Evolutionary conservation across 2,329 filamentous ascomycete species (phyloP), one percentile per base, ranked within the genome.

Genomic region (Pseudocercospora cruenta): DNA sequence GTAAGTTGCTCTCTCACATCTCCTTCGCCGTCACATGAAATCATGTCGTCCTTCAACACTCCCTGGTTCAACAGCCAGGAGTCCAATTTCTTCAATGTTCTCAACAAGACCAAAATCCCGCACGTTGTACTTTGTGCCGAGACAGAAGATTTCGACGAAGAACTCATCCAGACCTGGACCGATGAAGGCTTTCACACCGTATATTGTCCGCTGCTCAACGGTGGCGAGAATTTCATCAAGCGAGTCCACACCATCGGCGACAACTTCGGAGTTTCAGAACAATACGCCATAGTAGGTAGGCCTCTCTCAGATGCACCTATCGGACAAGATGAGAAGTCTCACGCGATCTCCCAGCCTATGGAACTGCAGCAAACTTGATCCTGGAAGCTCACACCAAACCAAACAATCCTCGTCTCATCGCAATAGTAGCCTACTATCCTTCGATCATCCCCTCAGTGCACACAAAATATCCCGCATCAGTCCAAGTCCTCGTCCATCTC

Each of bases 351-450:
- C 47, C 68, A 89, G 88, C 88, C 19, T 90, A 86, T 71, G 88
- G 87, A 9, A 83, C 87, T 60, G 87, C 88, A 8, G 88, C 87
- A n/a, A 78, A 85, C 14, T 78, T 85, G 36, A 86, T 85, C 57
- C 82, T 90, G 51, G 84, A 88, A 61, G 82, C 85, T 12, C 87
- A 85, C 67, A 82, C 82, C 26, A 85, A 86, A 70, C 84, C 86
- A 2, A 83, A 73, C 60, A 69, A 72, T 81, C 83, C 86, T 39
- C 84, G 85, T 62, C 82, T 90, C 12, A 84, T 83, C 67, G 86
- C 85, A 0, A 79, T 90, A 2, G 80, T 89, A 24, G 87, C 87
- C 19, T 90, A 90, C 79, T 90, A 90, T 70, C 88, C 88, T 0
- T 81, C 83, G 47, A 78, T 80, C 14, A 85, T 90, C 61, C 87